A percentile compares a stretch with the other conserved stretches of the same genome.
Evolutionary conservation across 768 basidiomycete genomes (phyloP).

Genomic region (Suillus fuscotomentosus): DNA sequence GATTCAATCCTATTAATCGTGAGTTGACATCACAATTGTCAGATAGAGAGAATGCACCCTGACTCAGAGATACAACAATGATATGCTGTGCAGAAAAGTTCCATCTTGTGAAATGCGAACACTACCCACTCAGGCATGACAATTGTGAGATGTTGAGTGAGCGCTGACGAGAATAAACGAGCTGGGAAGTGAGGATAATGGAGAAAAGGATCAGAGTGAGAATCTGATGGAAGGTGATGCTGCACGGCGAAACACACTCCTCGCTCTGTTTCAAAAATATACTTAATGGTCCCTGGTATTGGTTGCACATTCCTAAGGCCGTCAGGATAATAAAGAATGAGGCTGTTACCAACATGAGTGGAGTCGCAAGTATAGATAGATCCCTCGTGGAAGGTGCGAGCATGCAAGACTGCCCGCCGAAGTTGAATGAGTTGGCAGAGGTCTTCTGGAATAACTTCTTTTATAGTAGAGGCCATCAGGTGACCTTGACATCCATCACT

Average conservation of each 20-base stretch:
- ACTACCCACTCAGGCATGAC: constrained; percentile 9
- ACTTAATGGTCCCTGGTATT: too few species aligned
- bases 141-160: neutral
- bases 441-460: neutral
- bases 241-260: too few species aligned
- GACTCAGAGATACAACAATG: neutral
- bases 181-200: neutral
- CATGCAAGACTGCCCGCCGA: neutral
- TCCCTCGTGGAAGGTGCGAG: constrained; percentile 3
- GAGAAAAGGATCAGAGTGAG: neutral
- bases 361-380: constrained; percentile 1
- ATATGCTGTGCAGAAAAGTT: neutral
- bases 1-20: too few species aligned
- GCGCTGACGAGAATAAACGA: neutral
- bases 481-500: neutral
- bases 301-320: too few species aligned
- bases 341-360: too few species aligned
- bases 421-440: constrained; percentile 1
- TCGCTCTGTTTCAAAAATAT: too few species aligned
- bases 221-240: too few species aligned
- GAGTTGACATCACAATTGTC: too few species aligned
- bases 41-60: neutral
- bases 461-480: neutral
- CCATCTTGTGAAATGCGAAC: neutral
- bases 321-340: too few species aligned